Conservation (phyloP, 116 monocot genomes). For the Thalassia testudinum region DNA sequence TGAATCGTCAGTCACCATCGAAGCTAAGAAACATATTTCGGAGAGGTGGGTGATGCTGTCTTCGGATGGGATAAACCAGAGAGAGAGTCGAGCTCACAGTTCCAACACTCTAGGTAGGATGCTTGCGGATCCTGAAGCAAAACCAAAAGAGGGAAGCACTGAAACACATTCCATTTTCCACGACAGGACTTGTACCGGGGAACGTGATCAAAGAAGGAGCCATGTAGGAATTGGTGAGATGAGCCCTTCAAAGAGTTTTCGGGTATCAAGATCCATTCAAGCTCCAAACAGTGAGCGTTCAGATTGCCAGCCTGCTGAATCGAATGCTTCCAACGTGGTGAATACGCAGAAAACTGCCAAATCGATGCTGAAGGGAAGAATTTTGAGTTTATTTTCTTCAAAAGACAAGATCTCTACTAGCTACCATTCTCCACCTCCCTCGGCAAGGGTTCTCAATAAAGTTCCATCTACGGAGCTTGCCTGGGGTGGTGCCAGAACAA, state of each 20-base stretch:
- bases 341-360: constrained; percentile 21
- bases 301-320: constrained; percentile 8
- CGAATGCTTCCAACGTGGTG: constrained; percentile 12
- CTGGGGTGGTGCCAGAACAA: too few species aligned
- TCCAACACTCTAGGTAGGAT: constrained; percentile 87
- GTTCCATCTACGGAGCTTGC: too few species aligned
- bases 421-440: constrained; percentile 14
- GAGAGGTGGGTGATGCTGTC: constrained; percentile 79
- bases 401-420: constrained; percentile 28
- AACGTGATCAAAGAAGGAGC: constrained; percentile 6
- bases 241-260: constrained; percentile 15
- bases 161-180: constrained; percentile 6
- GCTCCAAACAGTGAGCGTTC: constrained; percentile 18
- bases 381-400: constrained; percentile 46
- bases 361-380: constrained; percentile 26
- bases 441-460: too few species aligned
- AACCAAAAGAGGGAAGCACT: constrained; percentile 24
- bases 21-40: constrained; percentile 86
- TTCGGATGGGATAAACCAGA: constrained; percentile 27
- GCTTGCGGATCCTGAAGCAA: constrained; percentile 54
- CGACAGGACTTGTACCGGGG: constrained; percentile 22
- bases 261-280: constrained; percentile 49
- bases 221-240: constrained; percentile 9
- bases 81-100: constrained; percentile 23
- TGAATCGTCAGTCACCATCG: constrained; percentile 75